phyloP scores from a whole-genome alignment of 2,329 filamentous ascomycete species.

The Calonectria ilicicola region DNA sequence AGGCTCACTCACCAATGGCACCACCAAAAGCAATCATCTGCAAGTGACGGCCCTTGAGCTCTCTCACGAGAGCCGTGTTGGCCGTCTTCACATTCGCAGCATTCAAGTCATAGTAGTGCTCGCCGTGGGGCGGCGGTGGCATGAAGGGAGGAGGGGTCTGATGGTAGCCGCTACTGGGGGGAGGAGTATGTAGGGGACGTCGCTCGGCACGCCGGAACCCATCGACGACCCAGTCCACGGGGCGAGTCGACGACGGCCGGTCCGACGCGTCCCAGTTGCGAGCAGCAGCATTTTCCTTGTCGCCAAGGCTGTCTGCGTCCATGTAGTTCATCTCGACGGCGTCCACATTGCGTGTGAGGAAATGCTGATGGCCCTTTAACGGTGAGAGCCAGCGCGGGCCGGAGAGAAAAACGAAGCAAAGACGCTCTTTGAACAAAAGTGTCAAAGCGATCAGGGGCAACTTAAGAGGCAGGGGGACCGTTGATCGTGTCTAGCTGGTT shows the following conservation, averaged over 20 bases:
- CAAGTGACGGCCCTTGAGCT: slow-evolving; percentile 79
- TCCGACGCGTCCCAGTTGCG: slow-evolving; percentile 27
- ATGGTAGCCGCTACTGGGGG: slow-evolving; percentile 10
- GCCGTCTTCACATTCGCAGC: slow-evolving; percentile 78
- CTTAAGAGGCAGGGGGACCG: background rate
- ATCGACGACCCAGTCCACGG: slow-evolving; percentile 35
- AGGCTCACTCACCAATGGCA: slow-evolving; percentile 75
- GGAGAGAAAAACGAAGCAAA: background rate
- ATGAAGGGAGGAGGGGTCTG: background rate
- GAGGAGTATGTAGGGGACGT: background rate
- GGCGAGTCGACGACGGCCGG: slow-evolving; percentile 9
- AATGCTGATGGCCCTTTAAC: slow-evolving; percentile 11
- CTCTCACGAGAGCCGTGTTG: slow-evolving; percentile 78
- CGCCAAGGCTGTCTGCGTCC: slow-evolving; percentile 3
- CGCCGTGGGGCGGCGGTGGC: background rate
- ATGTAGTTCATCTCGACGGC: slow-evolving; percentile 33
- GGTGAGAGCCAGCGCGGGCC: background rate
- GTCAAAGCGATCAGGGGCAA: slow-evolving; percentile 6
- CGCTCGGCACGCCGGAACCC: slow-evolving; percentile 37
- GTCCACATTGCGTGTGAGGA: slow-evolving; percentile 34
- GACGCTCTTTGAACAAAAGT: background rate
- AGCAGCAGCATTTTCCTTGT: slow-evolving; percentile 21
- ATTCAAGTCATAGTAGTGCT: slow-evolving; percentile 4
- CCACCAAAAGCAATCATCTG: slow-evolving; percentile 71
- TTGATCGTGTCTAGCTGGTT: background rate